Evolutionary conservation across 2,329 filamentous ascomycete species (phyloP), one percentile per base, ranked within the genome.

Genomic region (Westerdykella ornata): DNA sequence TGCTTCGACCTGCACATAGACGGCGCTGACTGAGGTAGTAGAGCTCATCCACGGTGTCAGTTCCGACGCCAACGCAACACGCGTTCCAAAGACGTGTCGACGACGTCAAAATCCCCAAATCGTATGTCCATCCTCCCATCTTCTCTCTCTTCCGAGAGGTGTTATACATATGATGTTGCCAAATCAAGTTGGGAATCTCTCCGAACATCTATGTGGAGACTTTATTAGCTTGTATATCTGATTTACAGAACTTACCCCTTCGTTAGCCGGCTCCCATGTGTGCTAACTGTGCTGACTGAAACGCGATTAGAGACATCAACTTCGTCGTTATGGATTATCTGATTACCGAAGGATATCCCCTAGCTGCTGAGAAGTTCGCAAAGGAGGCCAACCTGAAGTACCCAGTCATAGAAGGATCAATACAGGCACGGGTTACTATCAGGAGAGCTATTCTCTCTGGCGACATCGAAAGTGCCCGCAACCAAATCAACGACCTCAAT

Each of bases 121-220:
- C 82, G 92, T 95, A 82, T 71, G 83, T 59, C 41, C n/a, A n/a
- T n/a, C n/a, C n/a, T 38, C 22, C 41, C 35, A 47, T 58, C 51
- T 58, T 59, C 59, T 54, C 65, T 59, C 57, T 60, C 40, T n/a
- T 16, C 29, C 35, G 37, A 18, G 15, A 20, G 8, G 4, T 11
- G 12, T 26, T 26, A 26, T 17, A 32, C 45, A 80, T 75, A 94
- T 94, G 89, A 94, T 86, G 78, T 63, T 74, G 76, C 71, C 72
- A 72, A 82, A 54, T 86, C 83, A 94, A 95, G 78, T 81, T 98
- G 92, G 92, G 92, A 98, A 98, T 98, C 92, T 98, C 94, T 98
- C 92, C 85, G 87, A 97, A 86, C 77, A 80, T 70, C 73, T 70
- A 77, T 98, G 92, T 86, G 84, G 92, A 98, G 81, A 88, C 81